Evolutionary conservation across 2,329 filamentous ascomycete genomes (phyloP), one percentile per base, ranked within the genome.

Genomic region (Trichoderma sp.): DNA sequence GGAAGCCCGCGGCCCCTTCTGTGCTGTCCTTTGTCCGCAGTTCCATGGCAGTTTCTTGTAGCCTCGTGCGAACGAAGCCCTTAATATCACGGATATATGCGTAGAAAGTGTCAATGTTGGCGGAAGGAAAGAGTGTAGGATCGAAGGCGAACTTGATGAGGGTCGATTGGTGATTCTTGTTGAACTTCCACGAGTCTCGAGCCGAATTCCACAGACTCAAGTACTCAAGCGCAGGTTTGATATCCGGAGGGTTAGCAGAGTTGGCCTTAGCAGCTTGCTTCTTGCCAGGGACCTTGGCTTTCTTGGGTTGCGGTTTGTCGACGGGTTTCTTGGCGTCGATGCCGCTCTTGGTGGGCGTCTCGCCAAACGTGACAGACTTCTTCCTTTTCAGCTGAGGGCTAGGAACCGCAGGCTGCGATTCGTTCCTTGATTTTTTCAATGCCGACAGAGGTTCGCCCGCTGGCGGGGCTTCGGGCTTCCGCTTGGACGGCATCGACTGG

Each of bases 141-240:
- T 94, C 91, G 82, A 97, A 94, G 63, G 93, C 85, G 86, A 97
- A 92, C 83, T 97, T 96, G 81, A 98, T 90, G 14, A 98, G 87
- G 79, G 94, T 91, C 72, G 92, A 94, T 84, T 98, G 95, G 81
- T 95, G 91, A 79, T 95, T 95, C 86, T 98, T 98, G 87, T 97
- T 97, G 87, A 98, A 98, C 84, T 98, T 98, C 96, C 96, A 98
- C 79, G 87, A 88, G 11, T 89, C 86, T 75, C 91, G 91, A 76
- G 91, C 89, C 74, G 89, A 89, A 84, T 94, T 88, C 88, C 95
- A 98, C 81, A 92, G 91, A 64, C 88, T 88, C 62, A 98, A 89
- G 82, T 98, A 98, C 71, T 90, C 88, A 18, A 97, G 87, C 75
- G 95, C 92, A 16, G 92, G 89, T 64, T 90, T 88, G 74, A 92